Evolutionary conservation across 139 green algal genomes (phyloP).

Genomic region (Volvox africanus): DNA sequence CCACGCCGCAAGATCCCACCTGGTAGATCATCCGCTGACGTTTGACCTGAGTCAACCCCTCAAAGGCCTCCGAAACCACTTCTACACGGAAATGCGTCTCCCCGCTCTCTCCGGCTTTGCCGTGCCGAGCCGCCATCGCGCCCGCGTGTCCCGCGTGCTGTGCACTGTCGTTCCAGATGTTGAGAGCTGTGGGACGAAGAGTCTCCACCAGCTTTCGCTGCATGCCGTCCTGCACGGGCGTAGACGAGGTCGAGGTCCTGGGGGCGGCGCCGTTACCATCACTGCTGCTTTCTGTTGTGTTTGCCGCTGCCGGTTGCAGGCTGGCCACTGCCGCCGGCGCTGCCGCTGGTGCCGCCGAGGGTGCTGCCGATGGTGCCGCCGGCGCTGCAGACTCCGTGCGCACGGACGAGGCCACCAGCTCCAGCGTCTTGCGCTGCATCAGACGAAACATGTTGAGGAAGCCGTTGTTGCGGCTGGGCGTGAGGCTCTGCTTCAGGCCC

Average conservation of each 20-base stretch:
- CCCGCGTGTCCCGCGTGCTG: slow-evolving; percentile 57
- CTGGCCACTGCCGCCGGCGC: not conserved
- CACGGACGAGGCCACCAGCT: slow-evolving; percentile 8
- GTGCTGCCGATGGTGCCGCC: not conserved
- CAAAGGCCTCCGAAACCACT: slow-evolving; percentile 54
- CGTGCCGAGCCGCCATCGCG: slow-evolving; percentile 12
- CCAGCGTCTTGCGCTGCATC: slow-evolving; percentile 75
- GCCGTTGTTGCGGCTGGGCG: slow-evolving; percentile 97
- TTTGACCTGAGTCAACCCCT: slow-evolving; percentile 53
- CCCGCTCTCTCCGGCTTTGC: slow-evolving; percentile 47
- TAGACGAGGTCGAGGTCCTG: not conserved
- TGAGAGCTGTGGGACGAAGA: slow-evolving; percentile 42
- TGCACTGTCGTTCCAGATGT: slow-evolving; percentile 52
- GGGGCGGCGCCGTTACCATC: not conserved
- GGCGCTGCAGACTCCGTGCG: no score
- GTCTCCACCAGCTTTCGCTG: slow-evolving; percentile 52
- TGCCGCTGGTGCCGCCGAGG: not conserved
- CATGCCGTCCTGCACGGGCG: slow-evolving; percentile 56
- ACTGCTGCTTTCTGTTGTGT: not conserved
- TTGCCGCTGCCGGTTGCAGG: not conserved
- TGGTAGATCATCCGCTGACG: slow-evolving; percentile 59
- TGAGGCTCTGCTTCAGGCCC: slow-evolving; percentile 95
- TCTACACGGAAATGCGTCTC: slow-evolving; percentile 66
- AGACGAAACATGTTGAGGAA: slow-evolving; percentile 97
- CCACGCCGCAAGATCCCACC: slow-evolving; percentile 7